These are phyloP conservation scores for Stellera chamaejasme DNA, from an alignment of 345 rosid genomes.

Conservation along the genomic window DNA sequence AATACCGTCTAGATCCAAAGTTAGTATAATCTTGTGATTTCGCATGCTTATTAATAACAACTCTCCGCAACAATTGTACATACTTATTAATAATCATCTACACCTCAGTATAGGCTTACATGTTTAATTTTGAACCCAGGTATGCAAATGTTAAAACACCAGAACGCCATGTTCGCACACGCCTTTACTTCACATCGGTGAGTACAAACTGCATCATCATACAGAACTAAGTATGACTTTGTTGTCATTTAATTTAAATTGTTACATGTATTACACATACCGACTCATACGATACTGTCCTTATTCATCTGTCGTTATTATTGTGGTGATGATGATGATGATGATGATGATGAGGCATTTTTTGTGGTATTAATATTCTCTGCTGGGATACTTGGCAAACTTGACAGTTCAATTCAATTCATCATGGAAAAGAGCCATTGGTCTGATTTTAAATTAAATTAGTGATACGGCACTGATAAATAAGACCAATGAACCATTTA, in stretches of 20 bases:
- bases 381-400: too few species aligned
- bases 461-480: too few species aligned
- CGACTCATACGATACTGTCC: not conserved
- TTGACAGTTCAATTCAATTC: too few species aligned
- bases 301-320: not conserved
- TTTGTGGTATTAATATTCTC: too few species aligned
- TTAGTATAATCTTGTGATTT: slow-evolving; percentile 15
- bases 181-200: slow-evolving; percentile 98
- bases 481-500: too few species aligned
- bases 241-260: too few species aligned
- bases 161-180: slow-evolving; percentile 94
- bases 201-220: slow-evolving; percentile 20
- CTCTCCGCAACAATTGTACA: slow-evolving; percentile 3
- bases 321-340: too few species aligned
- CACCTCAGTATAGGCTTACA: not conserved
- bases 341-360: too few species aligned
- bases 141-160: slow-evolving; percentile 99
- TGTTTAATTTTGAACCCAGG: slow-evolving; percentile 29
- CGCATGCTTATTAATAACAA: not conserved
- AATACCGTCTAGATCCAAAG: slow-evolving; percentile 98
- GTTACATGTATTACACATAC: too few species aligned
- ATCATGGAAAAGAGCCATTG: too few species aligned
- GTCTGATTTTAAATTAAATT: too few species aligned
- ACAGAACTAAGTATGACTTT: too few species aligned
- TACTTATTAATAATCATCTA: not conserved